Conservation (phyloP, 495 filamentous ascomycete genomes). For the Aspergillus sparsus region DNA sequence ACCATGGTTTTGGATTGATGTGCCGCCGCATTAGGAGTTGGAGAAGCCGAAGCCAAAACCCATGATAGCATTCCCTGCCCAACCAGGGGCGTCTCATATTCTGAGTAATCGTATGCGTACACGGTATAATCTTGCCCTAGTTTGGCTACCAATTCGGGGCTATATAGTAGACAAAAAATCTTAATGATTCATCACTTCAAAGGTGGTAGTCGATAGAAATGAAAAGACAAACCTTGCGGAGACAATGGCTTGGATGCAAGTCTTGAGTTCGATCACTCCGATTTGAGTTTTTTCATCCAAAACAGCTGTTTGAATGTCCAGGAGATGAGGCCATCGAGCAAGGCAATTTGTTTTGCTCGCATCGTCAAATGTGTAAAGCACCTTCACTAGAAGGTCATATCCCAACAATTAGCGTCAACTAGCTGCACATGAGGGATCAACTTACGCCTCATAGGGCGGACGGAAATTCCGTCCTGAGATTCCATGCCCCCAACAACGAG, state of each 20-base stretch:
- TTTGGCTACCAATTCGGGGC: slow-evolving; percentile 83
- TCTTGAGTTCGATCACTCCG: slow-evolving; percentile 86
- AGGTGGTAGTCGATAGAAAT: neutral
- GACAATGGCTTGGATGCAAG: slow-evolving; percentile 85
- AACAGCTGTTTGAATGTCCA: slow-evolving; percentile 75
- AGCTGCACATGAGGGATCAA: slow-evolving; percentile 13
- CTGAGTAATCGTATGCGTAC: slow-evolving; percentile 96
- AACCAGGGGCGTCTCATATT: slow-evolving; percentile 87
- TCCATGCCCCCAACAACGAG: slow-evolving; percentile 44
- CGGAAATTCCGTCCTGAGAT: slow-evolving; percentile 52
- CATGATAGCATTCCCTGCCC: slow-evolving; percentile 96
- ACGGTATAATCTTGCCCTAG: slow-evolving; percentile 90
- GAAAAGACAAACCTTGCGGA: slow-evolving; percentile 57
- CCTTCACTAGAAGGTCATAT: slow-evolving; percentile 61
- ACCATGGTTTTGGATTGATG: slow-evolving; percentile 71
- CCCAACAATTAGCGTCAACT: slow-evolving; percentile 24
- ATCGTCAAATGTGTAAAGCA: slow-evolving; percentile 94
- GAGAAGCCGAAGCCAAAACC: slow-evolving; percentile 65
- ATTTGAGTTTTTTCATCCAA: slow-evolving; percentile 78
- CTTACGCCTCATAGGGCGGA: slow-evolving; percentile 58
- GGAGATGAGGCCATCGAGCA: slow-evolving; percentile 79
- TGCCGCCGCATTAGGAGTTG: slow-evolving; percentile 55
- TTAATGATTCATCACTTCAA: neutral
- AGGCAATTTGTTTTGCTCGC: slow-evolving; percentile 87
- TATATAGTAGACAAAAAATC: slow-evolving; percentile 37